These are phyloP conservation scores for Naganishia sp. DNA, from an alignment of 1,284 basidiomycete genomes.

Conservation along the genomic window DNA sequence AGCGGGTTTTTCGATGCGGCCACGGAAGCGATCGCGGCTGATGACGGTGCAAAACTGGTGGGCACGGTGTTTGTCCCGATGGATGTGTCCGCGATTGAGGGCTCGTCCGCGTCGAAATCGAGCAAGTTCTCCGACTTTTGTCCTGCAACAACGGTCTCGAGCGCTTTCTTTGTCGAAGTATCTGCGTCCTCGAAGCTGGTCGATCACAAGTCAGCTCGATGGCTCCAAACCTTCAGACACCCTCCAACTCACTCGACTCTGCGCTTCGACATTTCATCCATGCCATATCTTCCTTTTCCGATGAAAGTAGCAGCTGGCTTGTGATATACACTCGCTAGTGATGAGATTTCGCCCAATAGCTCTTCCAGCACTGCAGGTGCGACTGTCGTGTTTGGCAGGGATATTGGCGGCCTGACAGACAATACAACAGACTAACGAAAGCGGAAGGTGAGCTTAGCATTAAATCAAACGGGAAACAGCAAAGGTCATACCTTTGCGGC, in stretches of 20 bases:
- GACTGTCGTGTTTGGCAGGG: constrained; percentile 85
- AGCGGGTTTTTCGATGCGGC: constrained; percentile 67
- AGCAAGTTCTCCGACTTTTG: constrained; percentile 93
- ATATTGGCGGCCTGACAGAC: constrained; percentile 87
- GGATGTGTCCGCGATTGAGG: constrained; percentile 63
- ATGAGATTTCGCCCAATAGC: constrained; percentile 81
- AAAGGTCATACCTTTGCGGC: constrained; percentile 74
- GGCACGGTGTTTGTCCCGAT: constrained; percentile 61
- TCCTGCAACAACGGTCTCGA: constrained; percentile 83
- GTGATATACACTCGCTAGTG: constrained; percentile 89
- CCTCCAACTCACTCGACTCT: constrained; percentile 65
- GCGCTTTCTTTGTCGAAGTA: constrained; percentile 71
- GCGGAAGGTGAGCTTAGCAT: neutral
- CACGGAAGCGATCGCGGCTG: constrained; percentile 31
- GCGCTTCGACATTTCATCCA: constrained; percentile 70
- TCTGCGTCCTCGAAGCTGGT: constrained; percentile 62
- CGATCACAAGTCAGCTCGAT: constrained; percentile 38
- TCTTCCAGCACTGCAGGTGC: constrained; percentile 89
- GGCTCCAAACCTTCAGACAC: constrained; percentile 9
- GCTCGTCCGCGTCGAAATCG: constrained; percentile 79
- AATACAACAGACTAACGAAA: constrained; percentile 76
- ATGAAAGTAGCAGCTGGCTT: constrained; percentile 92
- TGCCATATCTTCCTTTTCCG: constrained; percentile 78
- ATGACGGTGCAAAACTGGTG: constrained; percentile 31
- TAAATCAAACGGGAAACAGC: neutral